A percentile compares a stretch with the other conserved stretches of the same genome.
Conservation (phyloP, 2,329 filamentous ascomycete genomes). For the Fusarium sp. region DNA sequence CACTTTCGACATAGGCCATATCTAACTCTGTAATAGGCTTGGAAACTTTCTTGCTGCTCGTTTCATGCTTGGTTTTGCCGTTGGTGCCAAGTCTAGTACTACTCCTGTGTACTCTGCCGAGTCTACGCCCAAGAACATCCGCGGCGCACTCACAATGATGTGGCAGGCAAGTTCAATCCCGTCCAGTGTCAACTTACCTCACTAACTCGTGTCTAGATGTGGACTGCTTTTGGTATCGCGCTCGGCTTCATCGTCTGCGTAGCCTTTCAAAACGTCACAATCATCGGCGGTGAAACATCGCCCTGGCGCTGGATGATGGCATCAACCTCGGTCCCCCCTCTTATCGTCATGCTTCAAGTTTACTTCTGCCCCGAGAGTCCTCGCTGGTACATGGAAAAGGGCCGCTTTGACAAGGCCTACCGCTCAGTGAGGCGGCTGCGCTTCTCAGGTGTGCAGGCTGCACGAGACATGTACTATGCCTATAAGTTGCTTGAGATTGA, state of each 20-base stretch:
- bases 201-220: slow-evolving; percentile 28
- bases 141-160: slow-evolving; percentile 55
- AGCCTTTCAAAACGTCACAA: slow-evolving; percentile 44
- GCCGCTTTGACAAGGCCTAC: slow-evolving; percentile 58
- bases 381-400: slow-evolving; percentile 66
- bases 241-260: slow-evolving; percentile 55
- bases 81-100: slow-evolving; percentile 53
- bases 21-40: slow-evolving; percentile 8
- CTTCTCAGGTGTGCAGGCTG: slow-evolving; percentile 60
- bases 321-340: slow-evolving; percentile 65
- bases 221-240: slow-evolving; percentile 53
- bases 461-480: slow-evolving; percentile 64
- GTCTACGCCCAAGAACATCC: slow-evolving; percentile 53
- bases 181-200: background rate
- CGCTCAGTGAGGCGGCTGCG: slow-evolving; percentile 59
- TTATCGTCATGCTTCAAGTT: slow-evolving; percentile 64
- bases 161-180: slow-evolving; percentile 42
- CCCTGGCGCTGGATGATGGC: slow-evolving; percentile 57
- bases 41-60: slow-evolving; percentile 48
- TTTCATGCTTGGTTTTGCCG: slow-evolving; percentile 52
- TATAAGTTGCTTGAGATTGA: slow-evolving; percentile 53
- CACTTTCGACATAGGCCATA: fast-evolving
- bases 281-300: slow-evolving; percentile 50
- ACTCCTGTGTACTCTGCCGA: slow-evolving; percentile 53
- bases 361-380: slow-evolving; percentile 67